These are phyloP conservation scores for Cordyceps farinosa DNA, from an alignment of 2,329 filamentous ascomycete genomes.

Conservation along the genomic window DNA sequence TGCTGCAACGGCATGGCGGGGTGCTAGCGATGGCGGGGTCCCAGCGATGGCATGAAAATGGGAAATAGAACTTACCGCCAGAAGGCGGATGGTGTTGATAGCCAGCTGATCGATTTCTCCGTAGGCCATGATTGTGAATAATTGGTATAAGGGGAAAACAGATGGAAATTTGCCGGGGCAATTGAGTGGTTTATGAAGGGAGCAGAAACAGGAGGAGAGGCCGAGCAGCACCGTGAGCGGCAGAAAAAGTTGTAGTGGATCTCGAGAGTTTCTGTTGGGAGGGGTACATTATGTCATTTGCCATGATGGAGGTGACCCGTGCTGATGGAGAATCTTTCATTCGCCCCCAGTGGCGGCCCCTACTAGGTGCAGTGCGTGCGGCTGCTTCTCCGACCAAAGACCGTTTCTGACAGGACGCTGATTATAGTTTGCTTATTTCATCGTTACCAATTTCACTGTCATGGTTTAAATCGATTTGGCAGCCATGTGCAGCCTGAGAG, in stretches of 20 bases:
- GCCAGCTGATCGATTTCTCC: conserved; percentile 82
- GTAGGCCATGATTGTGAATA: conserved; percentile 71
- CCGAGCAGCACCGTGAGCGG: background rate
- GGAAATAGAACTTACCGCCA: conserved; percentile 69
- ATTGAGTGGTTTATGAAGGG: conserved; percentile 13
- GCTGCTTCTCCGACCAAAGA: too few species aligned
- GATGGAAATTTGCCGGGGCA: background rate
- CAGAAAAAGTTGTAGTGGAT: conserved; percentile 9
- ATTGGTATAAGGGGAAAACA: background rate
- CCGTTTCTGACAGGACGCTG: too few species aligned
- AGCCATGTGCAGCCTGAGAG: too few species aligned
- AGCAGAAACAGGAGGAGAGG: background rate
- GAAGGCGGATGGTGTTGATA: conserved; percentile 96
- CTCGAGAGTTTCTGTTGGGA: conserved; percentile 11
- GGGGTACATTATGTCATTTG: conserved; percentile 11
- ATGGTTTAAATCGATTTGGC: too few species aligned
- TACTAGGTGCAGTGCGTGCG: background rate
- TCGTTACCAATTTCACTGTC: too few species aligned
- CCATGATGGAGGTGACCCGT: background rate
- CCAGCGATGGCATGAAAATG: conserved; percentile 20
- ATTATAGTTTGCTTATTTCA: too few species aligned
- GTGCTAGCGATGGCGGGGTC: conserved; percentile 15
- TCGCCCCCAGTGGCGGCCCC: background rate
- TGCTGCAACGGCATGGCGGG: conserved; percentile 23
- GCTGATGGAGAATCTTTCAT: conserved; percentile 1